A percentile compares a stretch with the other conserved stretches of the same genome.
Evolutionary conservation across 352 stramenopile genomes (phyloP).

Genomic region (Pythium dissimile): DNA sequence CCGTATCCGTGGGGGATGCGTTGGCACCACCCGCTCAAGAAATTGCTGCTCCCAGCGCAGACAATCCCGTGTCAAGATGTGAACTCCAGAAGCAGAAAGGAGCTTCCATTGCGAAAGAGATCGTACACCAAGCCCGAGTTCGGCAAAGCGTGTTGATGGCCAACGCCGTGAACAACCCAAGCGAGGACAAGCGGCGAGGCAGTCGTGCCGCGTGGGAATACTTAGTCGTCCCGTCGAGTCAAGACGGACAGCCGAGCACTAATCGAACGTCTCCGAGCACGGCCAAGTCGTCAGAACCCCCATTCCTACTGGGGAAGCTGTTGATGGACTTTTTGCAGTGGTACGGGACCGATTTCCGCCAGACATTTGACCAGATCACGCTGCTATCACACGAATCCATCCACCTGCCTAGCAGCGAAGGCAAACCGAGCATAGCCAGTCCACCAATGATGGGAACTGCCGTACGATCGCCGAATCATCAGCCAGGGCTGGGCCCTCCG

Average conservation of each 20-base stretch:
- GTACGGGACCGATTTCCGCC: constrained; percentile 80
- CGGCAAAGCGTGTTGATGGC: constrained; percentile 29
- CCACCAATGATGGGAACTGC: background rate
- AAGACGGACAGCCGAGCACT: background rate
- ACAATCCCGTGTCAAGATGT: constrained; percentile 22
- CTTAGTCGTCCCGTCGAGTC: background rate
- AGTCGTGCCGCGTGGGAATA: constrained; percentile 10
- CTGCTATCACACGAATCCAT: constrained; percentile 33
- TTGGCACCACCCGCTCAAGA: background rate
- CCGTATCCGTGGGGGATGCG: constrained; percentile 4
- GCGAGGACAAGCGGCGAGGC: background rate
- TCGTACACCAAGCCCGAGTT: constrained; percentile 40
- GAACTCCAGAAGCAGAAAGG: constrained; percentile 34
- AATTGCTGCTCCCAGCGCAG: background rate
- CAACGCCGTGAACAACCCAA: constrained; percentile 22
- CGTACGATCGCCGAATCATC: background rate
- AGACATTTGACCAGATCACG: constrained; percentile 61
- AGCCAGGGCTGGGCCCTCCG: background rate
- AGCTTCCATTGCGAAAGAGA: constrained; percentile 42
- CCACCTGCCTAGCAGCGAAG: background rate
- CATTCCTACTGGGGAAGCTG: constrained; percentile 68
- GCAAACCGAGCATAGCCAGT: background rate
- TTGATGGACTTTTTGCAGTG: constrained; percentile 85
- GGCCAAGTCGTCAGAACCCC: constrained; percentile 6
- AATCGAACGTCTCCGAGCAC: constrained; percentile 14